Base-by-base conservation (phyloP, 257 asterid species). In the Solanum dulcamara region DNA sequence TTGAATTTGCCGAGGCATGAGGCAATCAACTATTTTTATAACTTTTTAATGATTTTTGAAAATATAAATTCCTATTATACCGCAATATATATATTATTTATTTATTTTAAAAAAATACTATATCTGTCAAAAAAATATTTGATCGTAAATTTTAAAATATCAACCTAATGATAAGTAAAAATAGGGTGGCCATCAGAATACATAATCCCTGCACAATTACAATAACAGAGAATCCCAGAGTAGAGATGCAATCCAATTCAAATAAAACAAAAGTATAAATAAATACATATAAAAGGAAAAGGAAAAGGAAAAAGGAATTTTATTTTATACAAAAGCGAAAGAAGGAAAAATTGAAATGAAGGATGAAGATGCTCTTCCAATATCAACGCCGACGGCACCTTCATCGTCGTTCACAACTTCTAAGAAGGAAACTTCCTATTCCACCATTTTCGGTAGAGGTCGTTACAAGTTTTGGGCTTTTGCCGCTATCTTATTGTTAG, bases 391-490 rank as follows among this genome's bases (percentile, higher is more conserved):
- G 67, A 60, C 86, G 18, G 82, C 85, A 60, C 80, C 84, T 3
- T 87, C 87, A 38, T 83, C 86, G 20, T 71, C 87, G 28, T 53
- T 68, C 88, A 74, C 50, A 81, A 84, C 18, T 80, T 66, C 86
- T 10, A 88, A 85, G 72, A 91, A 81, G 64, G 88, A 84, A 59
- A 84, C 44, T 46, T 68, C 68, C 26, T 30, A 46, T 68, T 82
- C 87, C 42, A 14, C 55, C 81, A 26, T 85, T n/a, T 88, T 89
- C 85, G 89, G 92, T 22, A 90, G 93, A 48, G 95, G 95, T 81
- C 94, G 98, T 10, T 95, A 94, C 90, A 95, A 92, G 66, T 92
- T 92, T 40, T 94, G 96, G 96, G 97, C 94, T 1, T 90, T 93
- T 81, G 92, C 92, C 7, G 95, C 91, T 38, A 95, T 95, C 70